These are phyloP conservation scores for Candida saitoana DNA, from an alignment of 805 yeast genomes.

Conservation along the genomic window DNA sequence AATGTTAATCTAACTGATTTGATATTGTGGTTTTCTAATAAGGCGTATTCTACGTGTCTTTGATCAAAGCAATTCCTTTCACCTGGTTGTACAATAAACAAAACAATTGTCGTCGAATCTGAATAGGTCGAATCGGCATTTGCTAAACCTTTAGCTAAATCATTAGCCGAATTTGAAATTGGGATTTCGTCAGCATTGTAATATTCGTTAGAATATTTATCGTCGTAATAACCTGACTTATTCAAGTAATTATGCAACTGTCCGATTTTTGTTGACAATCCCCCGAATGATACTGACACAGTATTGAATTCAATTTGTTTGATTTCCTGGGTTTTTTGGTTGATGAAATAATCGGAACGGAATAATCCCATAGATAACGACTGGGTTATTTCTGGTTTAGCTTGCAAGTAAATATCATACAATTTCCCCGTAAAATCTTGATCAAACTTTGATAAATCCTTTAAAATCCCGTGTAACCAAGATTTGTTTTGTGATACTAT, in stretches of 20 bases:
- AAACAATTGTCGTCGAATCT: conserved; percentile 47
- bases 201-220: conserved; percentile 34
- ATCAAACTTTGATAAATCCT: conserved; percentile 56
- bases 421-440: conserved; percentile 78
- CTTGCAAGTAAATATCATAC: conserved; percentile 53
- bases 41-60: conserved; percentile 69
- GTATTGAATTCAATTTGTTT: conserved; percentile 97
- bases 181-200: conserved; percentile 55
- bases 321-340: conserved; percentile 37
- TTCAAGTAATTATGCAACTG: conserved; percentile 68
- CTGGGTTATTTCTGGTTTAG: conserved; percentile 48
- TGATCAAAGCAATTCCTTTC: conserved; percentile 94
- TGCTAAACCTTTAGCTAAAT: conserved; percentile 66
- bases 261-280: conserved; percentile 76
- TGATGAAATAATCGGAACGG: conserved; percentile 80
- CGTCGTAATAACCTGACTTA: conserved; percentile 51
- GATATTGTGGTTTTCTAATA: conserved; percentile 54
- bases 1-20: conserved; percentile 65
- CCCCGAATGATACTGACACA: conserved; percentile 93
- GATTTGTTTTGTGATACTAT: conserved; percentile 50
- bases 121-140: conserved; percentile 60
- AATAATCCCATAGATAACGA: conserved; percentile 76
- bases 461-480: conserved; percentile 61
- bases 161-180: conserved; percentile 57
- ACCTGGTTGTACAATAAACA: conserved; percentile 76